Conservation (phyloP, 2,329 filamentous ascomycete genomes). For the Leptodontidium sp. region DNA sequence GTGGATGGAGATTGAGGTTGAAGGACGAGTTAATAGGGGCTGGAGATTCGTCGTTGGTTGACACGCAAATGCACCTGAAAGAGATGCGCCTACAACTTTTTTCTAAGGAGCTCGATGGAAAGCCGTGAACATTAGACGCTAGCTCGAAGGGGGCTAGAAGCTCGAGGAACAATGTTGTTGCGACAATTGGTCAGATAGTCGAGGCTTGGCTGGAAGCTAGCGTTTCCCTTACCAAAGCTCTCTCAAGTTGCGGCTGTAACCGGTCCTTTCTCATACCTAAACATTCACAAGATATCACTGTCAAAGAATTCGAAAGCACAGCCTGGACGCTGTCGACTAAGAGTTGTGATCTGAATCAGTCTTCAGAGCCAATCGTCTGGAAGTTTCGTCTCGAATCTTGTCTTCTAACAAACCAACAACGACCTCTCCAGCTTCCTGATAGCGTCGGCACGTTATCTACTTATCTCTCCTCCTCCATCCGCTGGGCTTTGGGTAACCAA, state of each 20-base stretch:
- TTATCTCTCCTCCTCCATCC: not conserved
- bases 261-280: not conserved
- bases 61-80: constrained; percentile 28
- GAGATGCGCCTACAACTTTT: constrained; percentile 29
- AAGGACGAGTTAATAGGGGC: constrained; percentile 21
- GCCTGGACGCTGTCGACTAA: not conserved
- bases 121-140: constrained; percentile 19
- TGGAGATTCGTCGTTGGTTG: constrained; percentile 24
- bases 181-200: constrained; percentile 8
- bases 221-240: constrained; percentile 5
- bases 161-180: not conserved
- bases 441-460: constrained; percentile 9
- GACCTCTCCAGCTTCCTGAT: not conserved
- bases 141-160: not conserved
- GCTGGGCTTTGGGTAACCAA: not conserved
- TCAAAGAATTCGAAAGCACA: constrained; percentile 6
- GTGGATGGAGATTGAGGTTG: constrained; percentile 7
- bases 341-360: not conserved
- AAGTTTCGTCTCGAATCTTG: not conserved
- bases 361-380: no score
- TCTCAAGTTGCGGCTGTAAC: constrained; percentile 2
- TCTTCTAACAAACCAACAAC: not conserved
- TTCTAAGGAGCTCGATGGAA: constrained; percentile 27
- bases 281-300: not conserved
- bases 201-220: constrained; percentile 19